phyloP scores from a whole-genome alignment of 1,284 basidiomycete species.

The Agroathelia rolfsii region DNA sequence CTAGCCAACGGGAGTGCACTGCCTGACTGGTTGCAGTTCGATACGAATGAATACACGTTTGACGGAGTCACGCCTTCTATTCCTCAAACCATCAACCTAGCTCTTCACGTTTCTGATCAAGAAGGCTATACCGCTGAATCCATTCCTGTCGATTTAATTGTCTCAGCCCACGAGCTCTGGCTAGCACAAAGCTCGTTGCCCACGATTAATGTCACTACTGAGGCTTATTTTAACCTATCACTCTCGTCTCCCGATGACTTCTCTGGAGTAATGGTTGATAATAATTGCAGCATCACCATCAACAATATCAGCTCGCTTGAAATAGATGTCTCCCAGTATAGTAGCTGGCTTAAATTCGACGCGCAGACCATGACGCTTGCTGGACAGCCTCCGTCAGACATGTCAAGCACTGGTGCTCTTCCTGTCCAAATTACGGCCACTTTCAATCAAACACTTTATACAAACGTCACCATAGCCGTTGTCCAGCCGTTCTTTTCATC shows the following conservation, averaged over 20 bases:
- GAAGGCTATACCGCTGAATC: conserved; percentile 47
- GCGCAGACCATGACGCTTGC: conserved; percentile 40
- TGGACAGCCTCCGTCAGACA: conserved; percentile 45
- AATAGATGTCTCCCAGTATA: conserved; percentile 46
- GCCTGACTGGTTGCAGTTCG: conserved; percentile 73
- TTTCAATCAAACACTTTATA: conserved; percentile 57
- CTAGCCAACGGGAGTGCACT: conserved; percentile 58
- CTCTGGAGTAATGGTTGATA: conserved; percentile 52
- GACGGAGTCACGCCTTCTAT: conserved; percentile 65
- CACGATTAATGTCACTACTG: conserved; percentile 57
- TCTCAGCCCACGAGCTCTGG: conserved; percentile 59
- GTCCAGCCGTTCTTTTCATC: conserved; percentile 62
- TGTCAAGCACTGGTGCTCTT: conserved; percentile 28
- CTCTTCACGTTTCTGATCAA: conserved; percentile 56
- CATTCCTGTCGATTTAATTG: conserved; percentile 44
- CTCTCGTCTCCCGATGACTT: conserved; percentile 51
- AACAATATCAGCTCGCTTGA: conserved; percentile 39
- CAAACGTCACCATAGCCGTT: conserved; percentile 51
- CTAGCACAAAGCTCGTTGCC: conserved; percentile 34
- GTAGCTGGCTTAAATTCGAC: conserved; percentile 61
- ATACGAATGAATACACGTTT: conserved; percentile 60
- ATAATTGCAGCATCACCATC: conserved; percentile 38
- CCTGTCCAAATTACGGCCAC: conserved; percentile 51
- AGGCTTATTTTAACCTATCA: conserved; percentile 44
- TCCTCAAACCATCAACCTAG: conserved; percentile 37